Base-by-base conservation (phyloP, 495 filamentous ascomycete species). In the Trichodelitschia bisporula region DNA sequence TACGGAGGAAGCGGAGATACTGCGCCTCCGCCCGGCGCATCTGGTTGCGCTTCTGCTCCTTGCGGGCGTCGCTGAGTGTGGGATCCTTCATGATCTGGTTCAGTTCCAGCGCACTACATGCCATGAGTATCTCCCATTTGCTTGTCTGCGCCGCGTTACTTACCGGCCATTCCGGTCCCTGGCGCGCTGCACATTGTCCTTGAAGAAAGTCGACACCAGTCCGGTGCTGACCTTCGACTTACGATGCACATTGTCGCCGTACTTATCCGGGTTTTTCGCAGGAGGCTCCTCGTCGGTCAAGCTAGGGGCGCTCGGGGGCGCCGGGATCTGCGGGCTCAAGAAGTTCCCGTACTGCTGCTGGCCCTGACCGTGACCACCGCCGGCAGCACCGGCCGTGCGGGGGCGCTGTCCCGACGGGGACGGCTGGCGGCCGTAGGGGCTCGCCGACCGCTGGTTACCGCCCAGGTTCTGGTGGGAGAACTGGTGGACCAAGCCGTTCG, bases 381-480 rank as follows among this genome's bases (percentile, higher is more conserved):
- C 59, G 30, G 60, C 49, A 19, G 66, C 64, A 26, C 74, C 77
- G 27, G 75, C 75, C 4, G 77, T 89, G 33, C 76, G 66, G 28
- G 77, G 77, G 28, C 84, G 66, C 42, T 74, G 70, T 18, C 38
- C 31, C 25, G 50, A 62, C 4, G 77, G 73, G 6, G 76, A 75
- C 4, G 64, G 61, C 26, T 77, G 64, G 19, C 77, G 69, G 41
- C 56, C 58, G 41, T 77, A 77, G 30, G 77, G 64, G 34, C 72
- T 69, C 2, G 53, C 55, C 39, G 58, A 51, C 16, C 77, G 64
- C 31, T 56, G 58, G 30, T 74, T 77, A 4, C 39, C 45, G 5
- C 50, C 51, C 3, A 95, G 65, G 48, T 95, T 90, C 59, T 99
- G 86, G 51, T 95, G 82, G 20, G 84, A 86, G 47, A 99, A 83